Conservation (phyloP, 2,329 filamentous ascomycete genomes). For the Apiospora hydei region DNA sequence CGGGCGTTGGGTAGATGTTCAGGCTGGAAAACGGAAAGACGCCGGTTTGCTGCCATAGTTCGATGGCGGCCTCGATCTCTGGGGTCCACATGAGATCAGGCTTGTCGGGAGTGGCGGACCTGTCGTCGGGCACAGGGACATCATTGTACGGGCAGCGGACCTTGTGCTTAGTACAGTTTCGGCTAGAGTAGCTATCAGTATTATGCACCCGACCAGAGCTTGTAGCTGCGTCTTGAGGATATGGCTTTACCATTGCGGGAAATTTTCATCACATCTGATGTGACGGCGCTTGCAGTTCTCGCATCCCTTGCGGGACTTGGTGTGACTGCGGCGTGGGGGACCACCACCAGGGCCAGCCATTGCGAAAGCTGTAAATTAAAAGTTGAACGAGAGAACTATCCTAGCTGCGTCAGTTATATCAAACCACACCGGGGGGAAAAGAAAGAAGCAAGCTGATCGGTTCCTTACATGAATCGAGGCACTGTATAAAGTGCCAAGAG, state of each 20-base stretch:
- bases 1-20: constrained; percentile 75
- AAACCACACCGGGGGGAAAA: not conserved
- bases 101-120: constrained; percentile 67
- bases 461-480: constrained; percentile 40
- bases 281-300: constrained; percentile 97
- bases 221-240: not conserved
- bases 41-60: constrained; percentile 83
- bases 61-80: constrained; percentile 81
- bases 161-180: constrained; percentile 99
- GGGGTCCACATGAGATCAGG: constrained; percentile 84
- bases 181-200: constrained; percentile 58
- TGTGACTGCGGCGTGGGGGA: constrained; percentile 88
- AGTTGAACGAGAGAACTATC: constrained; percentile 46
- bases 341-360: constrained; percentile 97
- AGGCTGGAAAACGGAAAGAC: constrained; percentile 86
- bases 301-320: constrained; percentile 98
- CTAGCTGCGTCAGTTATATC: constrained; percentile 36
- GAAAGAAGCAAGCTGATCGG: not conserved
- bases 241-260: constrained; percentile 85
- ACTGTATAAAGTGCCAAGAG: constrained; percentile 38
- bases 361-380: constrained; percentile 46
- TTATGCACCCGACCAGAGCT: not conserved
- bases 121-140: constrained; percentile 71
- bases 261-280: constrained; percentile 97
- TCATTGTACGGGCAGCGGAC: constrained; percentile 98